Evolutionary conservation across 768 basidiomycete genomes (phyloP).

Genomic region (Coprinopsis cinerea): DNA sequence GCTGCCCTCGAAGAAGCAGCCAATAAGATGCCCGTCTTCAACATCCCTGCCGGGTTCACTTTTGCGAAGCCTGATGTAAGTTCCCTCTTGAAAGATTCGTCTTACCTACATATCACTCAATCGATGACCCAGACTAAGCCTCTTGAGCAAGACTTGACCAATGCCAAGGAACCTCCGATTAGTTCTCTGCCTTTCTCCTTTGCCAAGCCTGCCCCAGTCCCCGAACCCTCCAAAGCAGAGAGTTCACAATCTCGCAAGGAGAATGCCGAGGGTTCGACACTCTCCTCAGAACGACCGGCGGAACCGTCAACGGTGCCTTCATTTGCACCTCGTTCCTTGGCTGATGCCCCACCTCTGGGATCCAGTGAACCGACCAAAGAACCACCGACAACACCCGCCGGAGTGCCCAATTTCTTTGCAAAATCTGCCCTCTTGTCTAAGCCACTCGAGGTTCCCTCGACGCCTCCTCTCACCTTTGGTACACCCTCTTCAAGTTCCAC

Average conservation of each 20-base stretch:
- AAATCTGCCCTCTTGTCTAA: conserved; percentile 43
- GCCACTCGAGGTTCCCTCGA: conserved; percentile 23
- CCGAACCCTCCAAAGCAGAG: conserved; percentile 2
- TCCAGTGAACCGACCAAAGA: conserved; percentile 9
- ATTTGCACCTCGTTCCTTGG: conserved; percentile 4
- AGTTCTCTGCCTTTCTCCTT: conserved; percentile 60
- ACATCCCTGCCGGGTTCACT: conserved; percentile 57
- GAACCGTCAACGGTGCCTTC: background rate
- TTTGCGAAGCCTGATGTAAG: conserved; percentile 46
- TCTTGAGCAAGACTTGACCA: conserved; percentile 32
- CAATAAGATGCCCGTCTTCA: conserved; percentile 50
- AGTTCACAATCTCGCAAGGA: conserved; percentile 4
- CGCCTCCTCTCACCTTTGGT: conserved; percentile 21
- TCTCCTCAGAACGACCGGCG: conserved; percentile 3
- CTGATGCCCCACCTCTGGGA: conserved; percentile 14
- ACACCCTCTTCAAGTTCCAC: conserved; percentile 9
- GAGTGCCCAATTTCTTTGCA: conserved; percentile 63
- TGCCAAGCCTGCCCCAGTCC: conserved; percentile 5
- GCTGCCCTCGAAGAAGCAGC: conserved; percentile 49
- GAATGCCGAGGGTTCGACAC: conserved; percentile 2
- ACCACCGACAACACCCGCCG: background rate
- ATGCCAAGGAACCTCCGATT: conserved; percentile 64
- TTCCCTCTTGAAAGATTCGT: background rate
- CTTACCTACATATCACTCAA: conserved; percentile 3
- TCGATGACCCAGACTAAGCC: conserved; percentile 23